Percentiles rank a stretch among this genome's conserved stretches.
These are phyloP conservation scores for Eucalyptus marginata DNA, from an alignment of 345 rosid species.

Conservation along the genomic window DNA sequence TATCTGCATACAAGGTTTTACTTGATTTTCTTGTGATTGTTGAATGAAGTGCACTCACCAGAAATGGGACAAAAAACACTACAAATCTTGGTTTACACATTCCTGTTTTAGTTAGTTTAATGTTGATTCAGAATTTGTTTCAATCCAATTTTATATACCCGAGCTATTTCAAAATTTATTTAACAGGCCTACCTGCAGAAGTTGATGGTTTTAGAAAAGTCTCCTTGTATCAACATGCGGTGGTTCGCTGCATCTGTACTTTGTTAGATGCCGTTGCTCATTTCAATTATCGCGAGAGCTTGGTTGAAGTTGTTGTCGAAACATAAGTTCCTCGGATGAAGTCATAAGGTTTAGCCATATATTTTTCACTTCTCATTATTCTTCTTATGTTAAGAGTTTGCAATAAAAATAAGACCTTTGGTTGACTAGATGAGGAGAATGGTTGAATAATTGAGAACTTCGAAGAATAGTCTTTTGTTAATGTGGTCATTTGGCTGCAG, in stretches of 20 bases:
- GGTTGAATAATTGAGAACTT: background rate
- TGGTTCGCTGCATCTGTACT: conserved; percentile 58
- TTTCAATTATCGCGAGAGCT: conserved; percentile 77
- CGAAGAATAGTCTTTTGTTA: background rate
- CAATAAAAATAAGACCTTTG: background rate
- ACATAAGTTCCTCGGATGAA: conserved; percentile 73
- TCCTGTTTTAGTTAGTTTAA: background rate
- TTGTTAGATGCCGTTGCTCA: conserved; percentile 86
- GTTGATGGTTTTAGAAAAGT: conserved; percentile 42
- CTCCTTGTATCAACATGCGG: conserved; percentile 49
- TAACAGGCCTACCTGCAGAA: conserved; percentile 69
- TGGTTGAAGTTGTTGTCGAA: conserved; percentile 61
- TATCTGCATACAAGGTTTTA: conserved; percentile 74
- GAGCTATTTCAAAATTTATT: background rate
- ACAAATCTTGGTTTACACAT: background rate
- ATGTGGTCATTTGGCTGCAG: background rate
- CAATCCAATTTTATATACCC: background rate
- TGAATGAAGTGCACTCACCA: background rate
- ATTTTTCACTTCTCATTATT: background rate
- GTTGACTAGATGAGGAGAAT: background rate
- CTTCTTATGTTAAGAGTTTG: background rate
- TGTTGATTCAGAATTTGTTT: background rate
- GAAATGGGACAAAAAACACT: background rate
- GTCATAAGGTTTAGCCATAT: conserved; percentile 45
- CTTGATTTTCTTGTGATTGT: background rate